A percentile compares a stretch with the other conserved stretches of the same genome.
Evolutionary conservation across 768 basidiomycete genomes (phyloP).

Genomic region (Mycena chlorophos): DNA sequence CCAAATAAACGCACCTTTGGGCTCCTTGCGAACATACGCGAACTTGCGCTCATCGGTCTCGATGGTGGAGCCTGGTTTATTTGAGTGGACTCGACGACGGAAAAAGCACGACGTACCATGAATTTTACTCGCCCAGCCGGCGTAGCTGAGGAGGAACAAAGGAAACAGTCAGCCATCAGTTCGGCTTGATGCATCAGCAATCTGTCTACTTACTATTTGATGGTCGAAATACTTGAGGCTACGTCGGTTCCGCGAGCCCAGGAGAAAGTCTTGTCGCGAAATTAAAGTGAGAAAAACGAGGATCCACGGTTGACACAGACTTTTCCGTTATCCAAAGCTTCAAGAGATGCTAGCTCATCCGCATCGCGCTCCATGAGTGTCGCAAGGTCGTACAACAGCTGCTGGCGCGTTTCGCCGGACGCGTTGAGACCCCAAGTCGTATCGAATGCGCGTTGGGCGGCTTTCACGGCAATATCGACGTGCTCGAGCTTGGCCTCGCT

Average conservation of each 20-base stretch:
- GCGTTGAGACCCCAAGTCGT: constrained; percentile 61
- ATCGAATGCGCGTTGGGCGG: constrained; percentile 59
- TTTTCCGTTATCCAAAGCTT: constrained; percentile 68
- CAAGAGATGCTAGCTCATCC: constrained; percentile 64
- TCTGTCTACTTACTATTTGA: too few relatives aligned
- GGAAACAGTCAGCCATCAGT: too few relatives aligned
- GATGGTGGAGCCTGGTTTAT: too few relatives aligned
- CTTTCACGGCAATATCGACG: constrained; percentile 64
- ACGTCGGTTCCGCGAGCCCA: constrained; percentile 52
- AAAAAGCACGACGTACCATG: too few relatives aligned
- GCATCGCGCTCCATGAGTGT: constrained; percentile 54
- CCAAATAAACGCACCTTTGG: too few relatives aligned
- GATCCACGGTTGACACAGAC: constrained; percentile 32
- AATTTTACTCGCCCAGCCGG: constrained; percentile 91
- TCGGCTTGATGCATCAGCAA: too few relatives aligned
- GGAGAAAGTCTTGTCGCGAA: constrained; percentile 43
- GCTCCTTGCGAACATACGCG: constrained; percentile 64
- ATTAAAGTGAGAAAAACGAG: background rate
- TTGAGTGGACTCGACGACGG: too few relatives aligned
- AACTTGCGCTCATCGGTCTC: constrained; percentile 63
- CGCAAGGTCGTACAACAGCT: constrained; percentile 57
- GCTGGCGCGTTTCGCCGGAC: constrained; percentile 46
- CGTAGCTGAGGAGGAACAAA: too few relatives aligned
- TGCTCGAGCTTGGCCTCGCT: constrained; percentile 59
- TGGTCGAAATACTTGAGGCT: constrained; percentile 42